Percentiles rank a stretch among this genome's conserved stretches.
phyloP scores from a whole-genome alignment of 2,329 filamentous ascomycete genomes.

The Aspergillus fructus region DNA sequence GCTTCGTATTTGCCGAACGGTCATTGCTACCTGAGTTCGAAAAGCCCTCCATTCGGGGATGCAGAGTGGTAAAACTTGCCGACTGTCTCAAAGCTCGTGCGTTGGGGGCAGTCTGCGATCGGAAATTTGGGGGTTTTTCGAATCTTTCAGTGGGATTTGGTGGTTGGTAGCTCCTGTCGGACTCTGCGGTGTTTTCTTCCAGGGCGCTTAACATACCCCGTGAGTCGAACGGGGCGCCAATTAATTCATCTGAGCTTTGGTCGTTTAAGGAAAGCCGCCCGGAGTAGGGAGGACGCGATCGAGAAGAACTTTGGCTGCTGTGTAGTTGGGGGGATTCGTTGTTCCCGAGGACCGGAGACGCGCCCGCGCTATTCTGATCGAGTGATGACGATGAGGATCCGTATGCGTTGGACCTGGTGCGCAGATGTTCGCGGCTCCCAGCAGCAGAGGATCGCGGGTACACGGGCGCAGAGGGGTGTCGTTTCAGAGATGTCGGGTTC shows the following conservation, averaged over 20 bases:
- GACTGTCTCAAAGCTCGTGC: constrained; percentile 63
- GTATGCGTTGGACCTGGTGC: constrained; percentile 48
- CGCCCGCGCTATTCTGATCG: constrained; percentile 42
- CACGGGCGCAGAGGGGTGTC: constrained; percentile 48
- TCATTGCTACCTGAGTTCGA: constrained; percentile 44
- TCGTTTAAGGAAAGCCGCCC: constrained; percentile 37
- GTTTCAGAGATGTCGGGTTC: constrained; percentile 44
- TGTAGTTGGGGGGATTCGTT: constrained; percentile 33
- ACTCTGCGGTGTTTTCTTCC: constrained; percentile 40
- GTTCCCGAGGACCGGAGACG: constrained; percentile 38
- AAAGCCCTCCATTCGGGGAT: constrained; percentile 52
- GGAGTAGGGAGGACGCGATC: constrained; percentile 35
- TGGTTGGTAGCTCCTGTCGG: constrained; percentile 26
- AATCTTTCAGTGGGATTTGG: constrained; percentile 18
- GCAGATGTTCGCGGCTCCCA: constrained; percentile 42
- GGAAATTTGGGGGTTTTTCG: constrained; percentile 45
- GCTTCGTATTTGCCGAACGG: constrained; percentile 61
- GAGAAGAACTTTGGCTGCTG: constrained; percentile 23
- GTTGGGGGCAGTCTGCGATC: constrained; percentile 56
- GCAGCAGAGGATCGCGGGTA: constrained; percentile 44
- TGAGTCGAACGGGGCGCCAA: constrained; percentile 44
- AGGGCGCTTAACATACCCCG: constrained; percentile 46
- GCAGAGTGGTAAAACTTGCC: constrained; percentile 60
- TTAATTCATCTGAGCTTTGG: constrained; percentile 47
- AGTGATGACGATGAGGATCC: constrained; percentile 50